Conservation (phyloP, 1,284 basidiomycete genomes). For the Erythrobasidium hasegawianum region DNA sequence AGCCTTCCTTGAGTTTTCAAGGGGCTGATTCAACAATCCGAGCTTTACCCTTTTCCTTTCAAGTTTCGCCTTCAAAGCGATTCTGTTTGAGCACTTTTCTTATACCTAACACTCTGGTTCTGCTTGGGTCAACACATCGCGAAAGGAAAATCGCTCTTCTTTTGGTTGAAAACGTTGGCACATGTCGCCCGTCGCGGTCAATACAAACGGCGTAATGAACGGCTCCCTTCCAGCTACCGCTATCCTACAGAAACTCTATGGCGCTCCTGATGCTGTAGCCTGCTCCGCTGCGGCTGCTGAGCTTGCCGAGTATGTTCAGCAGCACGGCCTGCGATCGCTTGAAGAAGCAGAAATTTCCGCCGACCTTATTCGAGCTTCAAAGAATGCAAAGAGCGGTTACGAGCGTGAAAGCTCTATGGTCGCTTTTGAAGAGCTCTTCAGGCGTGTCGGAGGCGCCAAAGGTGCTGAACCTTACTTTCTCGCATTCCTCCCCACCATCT, state of each 20-base stretch:
- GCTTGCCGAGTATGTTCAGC: slow-evolving; percentile 49
- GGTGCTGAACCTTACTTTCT: slow-evolving; percentile 78
- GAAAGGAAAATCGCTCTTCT: too few relatives aligned
- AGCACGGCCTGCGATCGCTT: slow-evolving; percentile 47
- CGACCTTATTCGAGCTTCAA: slow-evolving; percentile 57
- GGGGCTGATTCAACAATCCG: too few relatives aligned
- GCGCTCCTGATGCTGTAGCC: slow-evolving; percentile 39
- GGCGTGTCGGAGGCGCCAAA: slow-evolving; percentile 55
- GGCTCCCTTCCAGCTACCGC: slow-evolving; percentile 40
- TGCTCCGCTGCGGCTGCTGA: slow-evolving; percentile 47
- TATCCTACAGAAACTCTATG: slow-evolving; percentile 44
- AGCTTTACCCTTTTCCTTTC: too few relatives aligned
- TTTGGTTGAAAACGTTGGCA: background rate
- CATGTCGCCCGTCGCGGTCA: slow-evolving; percentile 18
- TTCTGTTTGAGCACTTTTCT: too few relatives aligned
- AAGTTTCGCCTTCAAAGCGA: too few relatives aligned
- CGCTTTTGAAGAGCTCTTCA: slow-evolving; percentile 53
- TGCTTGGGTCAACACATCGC: too few relatives aligned
- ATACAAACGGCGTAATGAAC: background rate
- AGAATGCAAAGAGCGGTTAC: slow-evolving; percentile 78
- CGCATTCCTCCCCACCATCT: slow-evolving; percentile 69
- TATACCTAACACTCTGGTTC: too few relatives aligned
- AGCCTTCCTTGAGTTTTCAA: too few relatives aligned
- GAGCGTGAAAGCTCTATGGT: slow-evolving; percentile 89
- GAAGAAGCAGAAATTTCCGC: slow-evolving; percentile 48